Conservation (phyloP, 345 rosid species). For the Brassica napus region Da-Ae NC_063445.1:46519001-46519500, state of each 20-base stretch:
- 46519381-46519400: constrained; percentile 81
- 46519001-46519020: not conserved
- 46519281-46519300: constrained; percentile 6
- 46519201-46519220: constrained; percentile 70
- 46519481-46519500: constrained; percentile 96
- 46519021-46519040: not conserved
- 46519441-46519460: constrained; percentile 46
- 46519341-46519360: constrained; percentile 24
- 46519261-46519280: constrained; percentile 89
- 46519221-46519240: constrained; percentile 76
- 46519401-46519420: constrained; percentile 73
- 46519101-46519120: constrained; percentile 75
- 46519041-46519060: constrained; percentile 78
- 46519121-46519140: constrained; percentile 10
- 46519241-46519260: constrained; percentile 87
- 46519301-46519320: constrained; percentile 16
- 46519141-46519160: not conserved
- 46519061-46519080: constrained; percentile 97
- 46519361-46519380: constrained; percentile 97
- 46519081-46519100: constrained; percentile 72
- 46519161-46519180: constrained; percentile 1
- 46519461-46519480: constrained; percentile 78
- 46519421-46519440: constrained; percentile 45
- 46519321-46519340: constrained; percentile 16
- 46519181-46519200: constrained; percentile 50